A percentile compares a stretch with the other conserved stretches of the same genome.
Conservation (phyloP, 495 filamentous ascomycete genomes). For the Neurospora sublineolata region DNA sequence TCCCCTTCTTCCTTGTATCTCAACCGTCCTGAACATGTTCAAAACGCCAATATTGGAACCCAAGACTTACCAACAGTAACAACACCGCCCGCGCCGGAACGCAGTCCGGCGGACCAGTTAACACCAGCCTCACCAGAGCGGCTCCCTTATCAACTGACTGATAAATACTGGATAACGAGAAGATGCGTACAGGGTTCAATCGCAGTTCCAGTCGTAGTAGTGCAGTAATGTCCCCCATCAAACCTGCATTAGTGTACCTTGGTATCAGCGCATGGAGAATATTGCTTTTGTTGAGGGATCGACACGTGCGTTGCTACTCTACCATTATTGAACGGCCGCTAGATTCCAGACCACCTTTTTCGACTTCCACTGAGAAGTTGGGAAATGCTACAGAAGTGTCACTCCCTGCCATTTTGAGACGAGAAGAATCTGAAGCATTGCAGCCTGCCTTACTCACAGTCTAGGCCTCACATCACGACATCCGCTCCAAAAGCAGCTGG, state of each 20-base stretch:
- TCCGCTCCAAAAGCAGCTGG: too few relatives aligned
- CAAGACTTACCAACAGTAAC: neutral
- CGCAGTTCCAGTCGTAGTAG: neutral
- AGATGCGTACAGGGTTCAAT: neutral
- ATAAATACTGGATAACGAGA: neutral
- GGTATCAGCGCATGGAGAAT: neutral
- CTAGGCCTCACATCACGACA: neutral
- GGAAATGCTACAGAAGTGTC: neutral
- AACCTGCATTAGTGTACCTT: neutral
- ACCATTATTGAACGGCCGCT: neutral
- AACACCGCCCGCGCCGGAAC: neutral
- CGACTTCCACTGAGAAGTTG: neutral
- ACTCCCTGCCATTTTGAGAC: neutral
- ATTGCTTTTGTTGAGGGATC: neutral
- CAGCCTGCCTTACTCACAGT: neutral
- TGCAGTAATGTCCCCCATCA: neutral
- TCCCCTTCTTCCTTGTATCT: neutral
- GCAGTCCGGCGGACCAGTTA: neutral
- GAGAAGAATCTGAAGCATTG: neutral
- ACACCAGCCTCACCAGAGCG: neutral
- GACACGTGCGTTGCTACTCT: neutral
- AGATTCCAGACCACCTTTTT: neutral
- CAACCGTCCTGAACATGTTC: neutral
- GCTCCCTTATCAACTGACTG: neutral
- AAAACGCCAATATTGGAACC: neutral